Conservation (phyloP, 106 monocot genomes). For the Agapanthus africanus region DNA sequence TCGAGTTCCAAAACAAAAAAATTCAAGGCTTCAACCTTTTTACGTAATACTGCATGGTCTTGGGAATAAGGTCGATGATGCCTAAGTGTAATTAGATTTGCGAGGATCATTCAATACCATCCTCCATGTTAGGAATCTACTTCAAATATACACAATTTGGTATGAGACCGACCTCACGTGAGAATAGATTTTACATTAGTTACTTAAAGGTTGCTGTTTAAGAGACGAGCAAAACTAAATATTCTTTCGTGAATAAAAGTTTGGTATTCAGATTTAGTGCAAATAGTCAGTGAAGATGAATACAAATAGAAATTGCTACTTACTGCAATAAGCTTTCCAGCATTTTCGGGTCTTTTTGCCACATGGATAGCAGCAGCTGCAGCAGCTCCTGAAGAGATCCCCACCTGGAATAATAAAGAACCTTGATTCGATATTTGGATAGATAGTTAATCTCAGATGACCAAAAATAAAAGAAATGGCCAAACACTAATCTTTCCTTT, state of each 20-base stretch:
- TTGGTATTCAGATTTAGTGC: neutral
- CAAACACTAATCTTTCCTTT: neutral
- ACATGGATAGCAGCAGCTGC: constrained; percentile 85
- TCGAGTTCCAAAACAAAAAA: too few relatives aligned
- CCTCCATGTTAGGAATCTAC: too few relatives aligned
- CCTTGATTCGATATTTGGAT: too few relatives aligned
- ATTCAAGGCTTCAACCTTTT: too few relatives aligned
- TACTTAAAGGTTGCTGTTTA: too few relatives aligned
- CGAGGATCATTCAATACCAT: too few relatives aligned
- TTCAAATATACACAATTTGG: too few relatives aligned
- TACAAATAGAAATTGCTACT: constrained; percentile 10
- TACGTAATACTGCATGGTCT: too few relatives aligned
- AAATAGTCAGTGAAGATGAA: neutral
- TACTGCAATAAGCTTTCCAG: constrained; percentile 83
- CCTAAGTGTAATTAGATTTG: too few relatives aligned
- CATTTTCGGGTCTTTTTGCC: constrained; percentile 88
- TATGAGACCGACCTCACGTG: too few relatives aligned
- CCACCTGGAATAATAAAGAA: constrained; percentile 67
- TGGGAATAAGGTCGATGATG: too few relatives aligned
- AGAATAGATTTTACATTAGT: too few relatives aligned
- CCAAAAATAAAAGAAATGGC: neutral
- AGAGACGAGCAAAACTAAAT: neutral
- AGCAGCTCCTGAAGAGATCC: constrained; percentile 93
- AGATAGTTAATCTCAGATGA: neutral
- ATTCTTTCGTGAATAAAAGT: constrained; percentile 1